phyloP scores from a whole-genome alignment of 1,139 yeast genomes.

The Diutina mesorugosa region DNA sequence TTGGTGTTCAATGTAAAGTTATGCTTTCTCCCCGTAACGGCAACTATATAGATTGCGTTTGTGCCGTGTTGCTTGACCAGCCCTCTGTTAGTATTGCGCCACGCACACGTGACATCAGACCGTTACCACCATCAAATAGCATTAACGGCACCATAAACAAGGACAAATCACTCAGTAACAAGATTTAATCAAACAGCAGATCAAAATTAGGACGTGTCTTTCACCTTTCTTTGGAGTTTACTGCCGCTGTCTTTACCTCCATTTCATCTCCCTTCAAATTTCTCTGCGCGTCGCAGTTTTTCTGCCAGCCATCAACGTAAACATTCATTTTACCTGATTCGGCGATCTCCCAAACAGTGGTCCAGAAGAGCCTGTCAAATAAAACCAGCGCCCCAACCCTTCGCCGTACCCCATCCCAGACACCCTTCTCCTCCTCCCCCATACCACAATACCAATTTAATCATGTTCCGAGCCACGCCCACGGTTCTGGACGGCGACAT shows the following conservation, averaged over 20 bases:
- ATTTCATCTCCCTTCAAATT: no score
- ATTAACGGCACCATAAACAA: no score
- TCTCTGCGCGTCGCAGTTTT: not conserved
- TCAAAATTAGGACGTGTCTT: no score
- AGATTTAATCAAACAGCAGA: no score
- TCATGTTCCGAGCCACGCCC: not conserved
- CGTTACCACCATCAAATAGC: no score
- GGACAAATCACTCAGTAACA: no score
- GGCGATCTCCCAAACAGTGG: not conserved
- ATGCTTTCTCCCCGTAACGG: not conserved
- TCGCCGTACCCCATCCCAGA: not conserved
- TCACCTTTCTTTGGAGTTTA: no score
- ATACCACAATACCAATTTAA: not conserved
- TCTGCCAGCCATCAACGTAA: not conserved
- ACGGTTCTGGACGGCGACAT: not conserved
- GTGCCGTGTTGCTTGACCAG: not conserved
- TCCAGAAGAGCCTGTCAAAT: not conserved
- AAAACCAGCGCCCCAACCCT: not conserved
- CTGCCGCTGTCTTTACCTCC: no score
- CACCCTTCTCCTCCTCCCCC: not conserved
- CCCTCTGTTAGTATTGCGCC: not conserved
- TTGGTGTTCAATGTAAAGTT: no score
- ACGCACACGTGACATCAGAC: not conserved
- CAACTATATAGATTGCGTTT: not conserved
- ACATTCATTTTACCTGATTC: not conserved